Conservation (phyloP, 2,329 filamentous ascomycete species). For the Furcasterigmium sp. region DNA sequence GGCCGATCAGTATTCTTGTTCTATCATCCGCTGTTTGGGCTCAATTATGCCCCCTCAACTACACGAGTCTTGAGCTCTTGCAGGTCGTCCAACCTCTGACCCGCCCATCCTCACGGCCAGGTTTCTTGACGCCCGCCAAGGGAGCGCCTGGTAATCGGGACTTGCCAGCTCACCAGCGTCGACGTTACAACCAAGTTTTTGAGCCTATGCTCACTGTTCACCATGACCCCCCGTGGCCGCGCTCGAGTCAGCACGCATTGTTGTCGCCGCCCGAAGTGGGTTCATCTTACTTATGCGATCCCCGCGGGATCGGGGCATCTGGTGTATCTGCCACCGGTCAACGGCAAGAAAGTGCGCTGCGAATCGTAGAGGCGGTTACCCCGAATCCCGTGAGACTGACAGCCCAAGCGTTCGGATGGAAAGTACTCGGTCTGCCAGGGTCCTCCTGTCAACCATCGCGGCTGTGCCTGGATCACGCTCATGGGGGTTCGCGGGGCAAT, state of each 20-base stretch:
- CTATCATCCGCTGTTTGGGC: neutral
- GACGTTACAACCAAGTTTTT: slow-evolving; percentile 1
- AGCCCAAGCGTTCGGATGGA: no score
- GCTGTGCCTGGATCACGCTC: no score
- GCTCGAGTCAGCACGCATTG: neutral
- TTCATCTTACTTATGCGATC: neutral
- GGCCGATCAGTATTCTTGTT: neutral
- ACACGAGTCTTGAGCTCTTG: neutral
- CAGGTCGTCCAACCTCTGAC: neutral
- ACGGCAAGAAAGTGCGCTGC: neutral
- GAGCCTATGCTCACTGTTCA: no score
- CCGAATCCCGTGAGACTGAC: no score
- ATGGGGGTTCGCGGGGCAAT: no score
- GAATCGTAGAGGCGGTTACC: no score
- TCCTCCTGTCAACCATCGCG: no score
- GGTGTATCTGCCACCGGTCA: neutral
- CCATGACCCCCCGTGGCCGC: no score
- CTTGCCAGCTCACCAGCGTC: neutral
- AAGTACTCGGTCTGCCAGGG: no score
- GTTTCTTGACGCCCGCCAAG: neutral
- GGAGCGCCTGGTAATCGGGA: neutral
- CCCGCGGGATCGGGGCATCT: neutral
- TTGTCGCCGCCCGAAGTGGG: neutral
- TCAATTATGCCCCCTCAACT: neutral
- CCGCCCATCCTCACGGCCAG: neutral